Percentiles rank a stretch among this genome's conserved stretches.
These are phyloP conservation scores for Lodderomyces margitis DNA, from an alignment of 1,139 yeast species.

Conservation along the genomic window DNA sequence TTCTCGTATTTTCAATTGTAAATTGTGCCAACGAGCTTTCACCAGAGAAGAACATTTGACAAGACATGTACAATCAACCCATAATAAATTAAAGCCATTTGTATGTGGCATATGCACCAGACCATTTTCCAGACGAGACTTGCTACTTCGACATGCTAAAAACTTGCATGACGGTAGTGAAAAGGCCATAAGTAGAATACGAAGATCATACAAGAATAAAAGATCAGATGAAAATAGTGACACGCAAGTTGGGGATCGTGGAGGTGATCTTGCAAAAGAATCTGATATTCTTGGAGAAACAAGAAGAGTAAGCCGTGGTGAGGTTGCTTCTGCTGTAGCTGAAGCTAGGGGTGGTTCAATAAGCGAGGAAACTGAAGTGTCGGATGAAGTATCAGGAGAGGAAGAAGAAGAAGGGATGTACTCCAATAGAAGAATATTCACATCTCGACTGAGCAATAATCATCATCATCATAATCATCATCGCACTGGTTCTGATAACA, in stretches of 20 bases:
- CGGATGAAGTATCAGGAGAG: background rate
- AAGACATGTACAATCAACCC: constrained; percentile 45
- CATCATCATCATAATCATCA: background rate
- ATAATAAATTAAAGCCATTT: constrained; percentile 48
- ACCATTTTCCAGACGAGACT: constrained; percentile 88
- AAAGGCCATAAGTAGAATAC: constrained; percentile 43
- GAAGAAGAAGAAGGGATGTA: background rate
- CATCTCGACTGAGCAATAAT: background rate
- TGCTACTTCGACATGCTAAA: constrained; percentile 89
- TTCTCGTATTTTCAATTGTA: constrained; percentile 43
- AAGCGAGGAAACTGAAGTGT: constrained; percentile 5
- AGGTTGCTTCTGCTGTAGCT: background rate
- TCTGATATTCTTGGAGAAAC: background rate
- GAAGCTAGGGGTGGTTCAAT: background rate
- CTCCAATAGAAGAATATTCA: background rate
- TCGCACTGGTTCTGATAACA: no score
- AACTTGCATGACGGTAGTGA: constrained; percentile 78
- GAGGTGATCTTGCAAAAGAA: background rate
- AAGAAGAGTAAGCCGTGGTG: constrained; percentile 4
- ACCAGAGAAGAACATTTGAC: constrained; percentile 50
- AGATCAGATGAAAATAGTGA: constrained; percentile 6
- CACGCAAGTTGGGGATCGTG: background rate
- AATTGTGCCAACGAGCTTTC: constrained; percentile 45
- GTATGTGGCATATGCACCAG: constrained; percentile 95
- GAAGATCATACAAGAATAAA: constrained; percentile 35